Evolutionary conservation across 2,329 filamentous ascomycete genomes (phyloP).

Genomic region (Camillea tinctor): DNA sequence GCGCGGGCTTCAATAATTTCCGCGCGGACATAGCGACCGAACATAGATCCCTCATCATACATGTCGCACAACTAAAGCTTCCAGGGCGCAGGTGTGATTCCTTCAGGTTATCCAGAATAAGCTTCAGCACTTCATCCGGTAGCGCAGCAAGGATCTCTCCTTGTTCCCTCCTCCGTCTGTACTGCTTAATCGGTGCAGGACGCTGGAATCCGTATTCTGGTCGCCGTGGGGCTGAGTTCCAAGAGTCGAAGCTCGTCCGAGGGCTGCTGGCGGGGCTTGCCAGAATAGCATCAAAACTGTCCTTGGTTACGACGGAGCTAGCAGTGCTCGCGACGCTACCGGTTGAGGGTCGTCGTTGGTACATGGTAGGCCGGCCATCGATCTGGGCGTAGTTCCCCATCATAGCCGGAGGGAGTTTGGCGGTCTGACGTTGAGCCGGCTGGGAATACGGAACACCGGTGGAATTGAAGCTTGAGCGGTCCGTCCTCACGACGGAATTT

Average conservation of each 20-base stretch:
- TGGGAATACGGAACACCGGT: conserved; percentile 16
- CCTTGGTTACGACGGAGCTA: conserved; percentile 27
- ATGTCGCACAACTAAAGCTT: conserved; percentile 59
- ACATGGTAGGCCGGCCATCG: conserved; percentile 25
- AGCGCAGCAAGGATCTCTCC: conserved; percentile 56
- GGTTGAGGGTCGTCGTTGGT: conserved; percentile 27
- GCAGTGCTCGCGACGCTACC: conserved; percentile 23
- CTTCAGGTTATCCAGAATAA: conserved; percentile 55
- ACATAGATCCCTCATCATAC: conserved; percentile 62
- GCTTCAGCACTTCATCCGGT: conserved; percentile 57
- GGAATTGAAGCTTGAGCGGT: conserved; percentile 19
- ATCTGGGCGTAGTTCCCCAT: conserved; percentile 32
- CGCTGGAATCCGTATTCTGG: conserved; percentile 33
- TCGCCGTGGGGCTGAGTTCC: conserved; percentile 33
- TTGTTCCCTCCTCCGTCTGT: conserved; percentile 36
- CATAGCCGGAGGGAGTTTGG: conserved; percentile 22
- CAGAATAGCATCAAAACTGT: conserved; percentile 31
- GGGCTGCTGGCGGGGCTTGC: conserved; percentile 34
- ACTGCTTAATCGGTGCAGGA: conserved; percentile 36
- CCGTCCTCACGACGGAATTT: conserved; percentile 11
- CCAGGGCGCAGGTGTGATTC: conserved; percentile 47
- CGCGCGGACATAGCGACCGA: conserved; percentile 49
- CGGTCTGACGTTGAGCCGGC: conserved; percentile 17
- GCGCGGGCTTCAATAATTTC: conserved; percentile 52
- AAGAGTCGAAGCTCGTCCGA: conserved; percentile 40